A percentile compares a stretch with the other conserved stretches of the same genome.
Evolutionary conservation across 805 yeast genomes (phyloP).

Genomic region (Jamesozyma lodderae): DNA sequence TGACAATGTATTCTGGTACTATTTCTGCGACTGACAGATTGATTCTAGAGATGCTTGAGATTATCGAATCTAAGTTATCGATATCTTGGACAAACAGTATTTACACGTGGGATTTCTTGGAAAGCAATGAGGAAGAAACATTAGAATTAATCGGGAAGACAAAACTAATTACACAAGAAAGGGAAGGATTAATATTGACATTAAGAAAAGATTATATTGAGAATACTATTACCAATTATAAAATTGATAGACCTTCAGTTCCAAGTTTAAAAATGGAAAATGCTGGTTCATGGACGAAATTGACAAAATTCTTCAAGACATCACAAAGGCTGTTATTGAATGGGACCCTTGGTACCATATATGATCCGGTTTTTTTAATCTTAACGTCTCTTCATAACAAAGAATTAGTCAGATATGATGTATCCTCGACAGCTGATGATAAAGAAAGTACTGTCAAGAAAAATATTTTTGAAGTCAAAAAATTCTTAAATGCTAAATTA

Average conservation of each 20-base stretch:
- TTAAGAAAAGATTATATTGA: constrained; percentile 41
- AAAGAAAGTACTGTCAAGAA: constrained; percentile 8
- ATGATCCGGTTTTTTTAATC: constrained; percentile 67
- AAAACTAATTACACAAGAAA: constrained; percentile 38
- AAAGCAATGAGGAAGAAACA: constrained; percentile 30
- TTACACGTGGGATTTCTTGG: constrained; percentile 56
- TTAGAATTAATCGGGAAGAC: constrained; percentile 40
- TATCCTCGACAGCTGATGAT: constrained; percentile 27
- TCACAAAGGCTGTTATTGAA: constrained; percentile 6
- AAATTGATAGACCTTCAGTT: constrained; percentile 21
- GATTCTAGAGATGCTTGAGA: constrained; percentile 45
- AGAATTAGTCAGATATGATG: constrained; percentile 41
- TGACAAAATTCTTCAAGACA: constrained; percentile 26
- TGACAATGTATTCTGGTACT: constrained; percentile 57
- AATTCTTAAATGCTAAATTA: constrained; percentile 49
- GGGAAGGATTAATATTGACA: constrained; percentile 41
- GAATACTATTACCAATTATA: constrained; percentile 38
- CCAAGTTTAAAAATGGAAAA: constrained; percentile 13
- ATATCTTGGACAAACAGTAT: constrained; percentile 60
- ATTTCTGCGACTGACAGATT: constrained; percentile 51
- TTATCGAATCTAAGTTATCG: constrained; percentile 45
- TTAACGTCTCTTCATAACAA: constrained; percentile 54
- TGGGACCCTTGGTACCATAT: constrained; percentile 26
- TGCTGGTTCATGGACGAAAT: constrained; percentile 21
- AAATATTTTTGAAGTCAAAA: constrained; percentile 42